Base-by-base conservation (phyloP, 2,329 filamentous ascomycete genomes). In the Pezicula radicicola region DNA sequence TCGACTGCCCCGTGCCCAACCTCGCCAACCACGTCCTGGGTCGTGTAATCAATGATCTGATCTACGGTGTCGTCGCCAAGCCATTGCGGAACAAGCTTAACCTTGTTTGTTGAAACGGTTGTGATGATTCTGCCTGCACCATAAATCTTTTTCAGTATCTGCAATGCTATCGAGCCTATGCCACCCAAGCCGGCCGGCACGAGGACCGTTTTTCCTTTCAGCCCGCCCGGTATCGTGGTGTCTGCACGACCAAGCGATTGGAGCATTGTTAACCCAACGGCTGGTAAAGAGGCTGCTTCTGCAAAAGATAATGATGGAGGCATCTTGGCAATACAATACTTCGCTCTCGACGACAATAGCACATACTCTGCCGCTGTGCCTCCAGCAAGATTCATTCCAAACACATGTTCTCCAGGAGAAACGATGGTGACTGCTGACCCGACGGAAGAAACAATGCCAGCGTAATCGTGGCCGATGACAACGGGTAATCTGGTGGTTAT, bases 71-170 rank as follows among this genome's bases (percentile, higher is more conserved):
- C 67, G 27, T 70, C 60, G 2, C 72, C 72, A 8, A 75, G 59
- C 7, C 71, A 56, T 49, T 71, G 66, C 3, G 59, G 50, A 2
- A 74, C 59, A 48, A 61, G 67, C 1, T 64, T 47, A 1, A 76
- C 57, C 55, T 76, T 77, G 15, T 64, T 53, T 1, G 72, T 73
- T 1, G 72, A 75, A 1, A 76, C 66, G 0, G 73, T 75, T 1
- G 72, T 75, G 37, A 76, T 72, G 27, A 76, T 71, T 46, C 71
- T 74, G 18, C 66, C 67, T 2, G 71, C 74, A 1, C 66, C 60
- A 54, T 75, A 76, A 2, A 73, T 65, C 28, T 72, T 67, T 52
- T 75, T 75, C 13, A 73, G 72, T 4, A 76, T 55, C 55, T 76
- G 73, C 18, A 72, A 68, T 25, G 61, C 74, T 49, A 68, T 68